Evolutionary conservation across 139 green algal genomes (phyloP), one percentile per base, ranked within the genome.

Genomic region (Chlamydomonas urium): DNA sequence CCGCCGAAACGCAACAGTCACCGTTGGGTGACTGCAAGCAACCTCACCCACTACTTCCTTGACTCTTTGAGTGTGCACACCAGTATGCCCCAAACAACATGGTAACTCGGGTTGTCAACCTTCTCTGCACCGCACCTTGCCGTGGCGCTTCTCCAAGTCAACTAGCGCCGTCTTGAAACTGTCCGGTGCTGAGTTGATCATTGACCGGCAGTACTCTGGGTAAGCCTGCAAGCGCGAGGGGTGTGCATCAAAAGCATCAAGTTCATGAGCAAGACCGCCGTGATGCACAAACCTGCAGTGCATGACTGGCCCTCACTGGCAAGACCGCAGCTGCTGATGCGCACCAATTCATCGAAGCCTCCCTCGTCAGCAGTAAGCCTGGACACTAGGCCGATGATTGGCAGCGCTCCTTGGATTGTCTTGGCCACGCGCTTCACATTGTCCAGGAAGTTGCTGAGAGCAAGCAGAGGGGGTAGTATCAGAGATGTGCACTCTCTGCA

Each of bases 371-470:
- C 50, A 0, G 84, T 65, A 0, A 92, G 68, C 0, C 89, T 76
- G 0, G 86, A 92, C 0, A 95, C 28, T 3, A 95, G 75, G 10
- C 90, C 90, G 2, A 95, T 79, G 8, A 95, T 78, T 0, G 90
- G 90, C 33, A 95, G 71, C 0, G 75, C 69, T 10, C 83, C 86
- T 32, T 90, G 85, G 1, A 94, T 65, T 60, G 89, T 82, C 42
- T 83, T 89, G 5, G 85, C 82, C 23, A 92, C 57, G 0, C 79
- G 69, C 48, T 81, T 82, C 1, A 92, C n/a, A 24, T 24, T 72
- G 2, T 81, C 78, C 5, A 56, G 62, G 34, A 81, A 72, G 60
- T 6, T 47, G 6, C 60, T 67, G 29, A n/a, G n/a, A n/a, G n/a
- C n/a, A n/a, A n/a, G n/a, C n/a, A n/a, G n/a, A n/a, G n/a, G n/a